Conservation (phyloP, 768 basidiomycete genomes). For the Candolleomyces eurysporus region DNA sequence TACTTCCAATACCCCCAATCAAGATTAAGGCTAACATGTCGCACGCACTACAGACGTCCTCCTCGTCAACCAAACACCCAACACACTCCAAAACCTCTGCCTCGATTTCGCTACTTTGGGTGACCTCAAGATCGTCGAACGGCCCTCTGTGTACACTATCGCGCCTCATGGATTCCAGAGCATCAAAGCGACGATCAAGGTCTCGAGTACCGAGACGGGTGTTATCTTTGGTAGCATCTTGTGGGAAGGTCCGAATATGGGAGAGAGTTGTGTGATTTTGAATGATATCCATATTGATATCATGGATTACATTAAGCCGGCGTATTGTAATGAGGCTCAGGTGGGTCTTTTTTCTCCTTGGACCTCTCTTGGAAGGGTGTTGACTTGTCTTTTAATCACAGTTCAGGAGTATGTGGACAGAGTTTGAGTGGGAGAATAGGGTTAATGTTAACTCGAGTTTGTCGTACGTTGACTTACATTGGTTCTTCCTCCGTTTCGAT, state of each 20-base stretch:
- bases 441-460: constrained; percentile 88
- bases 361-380: background rate
- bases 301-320: constrained; percentile 97
- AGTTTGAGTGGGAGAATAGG: constrained; percentile 99
- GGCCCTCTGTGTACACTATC: constrained; percentile 90
- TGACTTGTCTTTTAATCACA: constrained; percentile 23
- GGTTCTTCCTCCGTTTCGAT: background rate
- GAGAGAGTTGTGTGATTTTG: constrained; percentile 89
- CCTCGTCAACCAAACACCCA: constrained; percentile 91
- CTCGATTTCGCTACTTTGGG: constrained; percentile 97
- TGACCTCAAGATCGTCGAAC: constrained; percentile 94
- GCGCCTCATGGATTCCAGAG: constrained; percentile 97
- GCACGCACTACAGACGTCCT: constrained; percentile 66
- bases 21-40: background rate
- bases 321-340: constrained; percentile 93
- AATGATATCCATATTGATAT: constrained; percentile 99
- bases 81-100: constrained; percentile 95
- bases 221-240: constrained; percentile 98
- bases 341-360: constrained; percentile 38
- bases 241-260: constrained; percentile 88
- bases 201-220: constrained; percentile 97
- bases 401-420: constrained; percentile 99
- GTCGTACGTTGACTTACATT: constrained; percentile 45
- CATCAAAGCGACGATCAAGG: constrained; percentile 98
- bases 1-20: background rate